Base-by-base conservation (phyloP, 805 yeast species). In the Candida pseudofarinosa region DNA sequence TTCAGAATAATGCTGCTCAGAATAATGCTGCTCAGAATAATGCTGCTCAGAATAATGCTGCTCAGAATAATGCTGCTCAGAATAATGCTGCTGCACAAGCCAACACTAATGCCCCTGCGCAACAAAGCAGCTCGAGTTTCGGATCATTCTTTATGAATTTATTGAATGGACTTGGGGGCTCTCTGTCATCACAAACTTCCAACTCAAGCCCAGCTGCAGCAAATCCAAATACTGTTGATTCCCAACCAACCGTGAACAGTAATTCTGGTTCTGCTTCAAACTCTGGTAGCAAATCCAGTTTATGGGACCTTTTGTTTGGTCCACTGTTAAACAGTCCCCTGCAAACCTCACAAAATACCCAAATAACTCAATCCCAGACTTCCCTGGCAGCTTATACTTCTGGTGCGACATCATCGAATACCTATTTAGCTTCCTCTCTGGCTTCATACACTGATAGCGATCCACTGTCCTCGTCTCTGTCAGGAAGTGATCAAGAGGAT, bases 1-100 rank as follows among this genome's bases (percentile, higher is more conserved):
- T 57, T 37, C 37, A 52, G 17, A 61, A 63, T 39, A 63, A 59
- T 37, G 60, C 71, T 43, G 55, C 63, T 33, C 46, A 41, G 4
- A 37, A 43, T 16, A 34, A 47, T 10, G 26, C 48, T 13, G 35
- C 44, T 16, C n/a, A n/a, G n/a, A 37, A 57, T 37, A 37, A 55
- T 23, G 16, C 36, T 17, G 10, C 36, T 10, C 5, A 31, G 18
- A 26, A 10, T 34, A 10, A 23, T 23, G 60, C 71, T 43, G 55
- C 63, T 33, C 46, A 41, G 4, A 37, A 43, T 16, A 34, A 47
- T 10, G 26, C 48, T 13, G 35, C 44, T 16, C n/a, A n/a, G n/a
- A 37, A 57, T 37, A 37, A 55, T 23, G 16, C 36, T 17, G 10
- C 36, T 10, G 3, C 38, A 36, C 4, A 15, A 35, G 23, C 44